phyloP scores from a whole-genome alignment of 306 rosid genomes.

The Mimosa pudica region DNA sequence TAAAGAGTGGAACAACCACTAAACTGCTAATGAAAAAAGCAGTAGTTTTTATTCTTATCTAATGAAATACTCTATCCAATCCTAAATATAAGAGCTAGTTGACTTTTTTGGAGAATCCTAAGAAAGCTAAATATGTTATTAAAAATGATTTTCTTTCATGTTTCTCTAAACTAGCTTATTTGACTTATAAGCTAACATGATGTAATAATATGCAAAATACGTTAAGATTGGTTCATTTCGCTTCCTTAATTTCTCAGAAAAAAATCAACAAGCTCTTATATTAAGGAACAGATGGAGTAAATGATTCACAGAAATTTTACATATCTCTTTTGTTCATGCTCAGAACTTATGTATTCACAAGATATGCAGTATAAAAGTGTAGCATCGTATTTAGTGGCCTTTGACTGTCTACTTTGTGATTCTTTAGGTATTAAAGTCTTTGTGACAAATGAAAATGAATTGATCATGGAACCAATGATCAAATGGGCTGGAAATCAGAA shows the following conservation, averaged over 20 bases:
- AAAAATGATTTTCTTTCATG: too few species aligned
- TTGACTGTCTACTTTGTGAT: constrained; percentile 14
- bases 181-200: too few species aligned
- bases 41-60: not conserved
- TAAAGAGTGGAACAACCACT: not conserved
- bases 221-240: too few species aligned
- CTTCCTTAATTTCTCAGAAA: too few species aligned
- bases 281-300: too few species aligned
- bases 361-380: constrained; percentile 3
- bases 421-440: constrained; percentile 73
- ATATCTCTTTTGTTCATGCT: not conserved
- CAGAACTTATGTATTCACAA: not conserved
- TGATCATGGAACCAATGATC: constrained; percentile 77
- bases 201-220: too few species aligned
- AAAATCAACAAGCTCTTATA: too few species aligned
- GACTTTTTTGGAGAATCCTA: too few species aligned
- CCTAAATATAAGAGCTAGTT: too few species aligned
- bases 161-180: too few species aligned
- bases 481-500: constrained; percentile 93
- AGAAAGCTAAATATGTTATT: too few species aligned
- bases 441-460: constrained; percentile 82
- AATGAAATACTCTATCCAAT: too few species aligned
- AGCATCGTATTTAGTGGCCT: constrained; percentile 4
- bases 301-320: not conserved
- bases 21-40: constrained; percentile 20